Conservation (phyloP, 164 flowering plant genomes). For the Pachysandra terminalis region DNA sequence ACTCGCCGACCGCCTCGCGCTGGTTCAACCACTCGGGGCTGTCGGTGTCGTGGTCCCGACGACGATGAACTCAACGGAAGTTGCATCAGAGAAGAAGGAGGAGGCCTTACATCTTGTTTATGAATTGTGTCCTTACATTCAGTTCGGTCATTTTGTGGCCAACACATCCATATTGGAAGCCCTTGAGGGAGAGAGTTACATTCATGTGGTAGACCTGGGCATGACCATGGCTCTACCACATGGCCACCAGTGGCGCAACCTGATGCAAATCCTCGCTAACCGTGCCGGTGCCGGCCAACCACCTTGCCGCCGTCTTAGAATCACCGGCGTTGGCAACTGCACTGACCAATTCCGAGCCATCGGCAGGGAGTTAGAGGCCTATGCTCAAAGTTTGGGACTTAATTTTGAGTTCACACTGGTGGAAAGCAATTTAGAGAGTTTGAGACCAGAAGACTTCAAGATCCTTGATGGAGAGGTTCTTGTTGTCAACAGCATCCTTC, state of each 20-base stretch:
- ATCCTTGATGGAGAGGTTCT: constrained; percentile 32
- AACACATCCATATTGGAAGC: constrained; percentile 52
- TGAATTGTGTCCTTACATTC: constrained; percentile 53
- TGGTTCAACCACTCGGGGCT: constrained; percentile 53
- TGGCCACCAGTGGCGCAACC: constrained; percentile 53
- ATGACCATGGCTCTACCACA: constrained; percentile 52
- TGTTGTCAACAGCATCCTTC: constrained; percentile 54
- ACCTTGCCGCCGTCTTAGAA: constrained; percentile 35
- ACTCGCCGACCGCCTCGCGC: constrained; percentile 40
- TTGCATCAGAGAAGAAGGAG: constrained; percentile 29
- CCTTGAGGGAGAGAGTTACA: constrained; percentile 67
- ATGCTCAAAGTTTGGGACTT: constrained; percentile 36
- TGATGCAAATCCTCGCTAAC: constrained; percentile 49
- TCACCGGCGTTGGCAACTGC: constrained; percentile 41
- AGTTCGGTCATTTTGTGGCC: constrained; percentile 61
- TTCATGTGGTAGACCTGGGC: constrained; percentile 63
- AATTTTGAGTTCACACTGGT: constrained; percentile 40
- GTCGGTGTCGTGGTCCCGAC: constrained; percentile 28
- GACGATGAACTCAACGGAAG: constrained; percentile 17
- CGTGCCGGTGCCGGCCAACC: constrained; percentile 31
- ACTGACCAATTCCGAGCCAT: constrained; percentile 25
- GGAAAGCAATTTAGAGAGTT: constrained; percentile 47
- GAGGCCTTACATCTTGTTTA: constrained; percentile 56
- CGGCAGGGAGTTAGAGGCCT: constrained; percentile 38
- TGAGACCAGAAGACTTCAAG: constrained; percentile 35